Percentiles rank a stretch among this genome's conserved stretches.
Conservation (phyloP, 306 rosid species). For the Cicer judaicum region DNA sequence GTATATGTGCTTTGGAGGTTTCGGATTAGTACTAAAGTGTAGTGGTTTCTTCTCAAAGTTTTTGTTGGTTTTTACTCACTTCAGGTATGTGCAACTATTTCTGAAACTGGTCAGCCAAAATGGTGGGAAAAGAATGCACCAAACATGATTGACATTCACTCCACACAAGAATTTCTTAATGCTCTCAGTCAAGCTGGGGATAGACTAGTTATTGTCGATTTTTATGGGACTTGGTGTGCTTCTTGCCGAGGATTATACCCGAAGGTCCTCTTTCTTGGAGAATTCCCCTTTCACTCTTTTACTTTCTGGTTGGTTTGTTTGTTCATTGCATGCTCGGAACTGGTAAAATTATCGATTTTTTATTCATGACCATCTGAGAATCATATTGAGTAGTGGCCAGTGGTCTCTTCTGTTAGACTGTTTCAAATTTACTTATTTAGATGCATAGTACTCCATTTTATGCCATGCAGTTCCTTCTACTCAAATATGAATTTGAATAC, state of each 20-base stretch:
- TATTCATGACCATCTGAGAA: neutral
- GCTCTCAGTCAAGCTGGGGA: slow-evolving; percentile 90
- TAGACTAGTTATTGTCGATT: slow-evolving; percentile 92
- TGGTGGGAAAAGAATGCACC: slow-evolving; percentile 99
- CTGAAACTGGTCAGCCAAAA: slow-evolving; percentile 90
- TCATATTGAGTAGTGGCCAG: neutral
- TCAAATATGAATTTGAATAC: slow-evolving; percentile 10
- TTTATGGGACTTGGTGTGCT: slow-evolving; percentile 99
- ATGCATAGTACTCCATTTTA: slow-evolving; percentile 26
- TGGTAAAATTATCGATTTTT: neutral
- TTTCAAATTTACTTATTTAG: slow-evolving; percentile 19
- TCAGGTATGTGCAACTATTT: slow-evolving; percentile 76
- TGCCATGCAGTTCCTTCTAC: neutral
- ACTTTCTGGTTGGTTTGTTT: slow-evolving; percentile 12
- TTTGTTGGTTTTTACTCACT: slow-evolving; percentile 45
- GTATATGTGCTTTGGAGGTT: too few relatives aligned
- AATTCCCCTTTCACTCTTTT: slow-evolving; percentile 42
- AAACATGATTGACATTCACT: slow-evolving; percentile 92
- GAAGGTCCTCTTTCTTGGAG: slow-evolving; percentile 61
- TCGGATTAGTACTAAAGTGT: neutral
- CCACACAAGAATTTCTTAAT: slow-evolving; percentile 84
- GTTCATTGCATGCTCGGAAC: slow-evolving; percentile 6
- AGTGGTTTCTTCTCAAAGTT: slow-evolving; percentile 34
- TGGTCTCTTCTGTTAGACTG: slow-evolving; percentile 29
- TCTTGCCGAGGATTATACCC: slow-evolving; percentile 99